Evolutionary conservation across 1,284 basidiomycete genomes (phyloP).

Genomic region (Ganoderma sinense): DNA sequence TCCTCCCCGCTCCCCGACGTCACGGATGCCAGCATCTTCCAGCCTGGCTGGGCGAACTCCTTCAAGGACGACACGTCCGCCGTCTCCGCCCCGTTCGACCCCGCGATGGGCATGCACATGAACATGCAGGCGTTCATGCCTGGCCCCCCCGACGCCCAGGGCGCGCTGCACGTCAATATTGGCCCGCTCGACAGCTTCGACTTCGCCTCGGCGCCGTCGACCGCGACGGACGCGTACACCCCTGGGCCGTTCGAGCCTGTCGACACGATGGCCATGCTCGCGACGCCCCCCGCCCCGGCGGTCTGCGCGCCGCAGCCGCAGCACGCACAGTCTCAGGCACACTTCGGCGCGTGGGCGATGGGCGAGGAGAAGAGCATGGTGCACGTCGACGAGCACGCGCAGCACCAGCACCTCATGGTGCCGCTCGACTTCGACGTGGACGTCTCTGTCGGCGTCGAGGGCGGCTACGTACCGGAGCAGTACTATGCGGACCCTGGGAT

Average conservation of each 20-base stretch:
- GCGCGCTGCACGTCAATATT: slow-evolving; percentile 28
- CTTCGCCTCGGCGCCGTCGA: slow-evolving; percentile 25
- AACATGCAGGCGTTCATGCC: slow-evolving; percentile 34
- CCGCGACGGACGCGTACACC: slow-evolving; percentile 22
- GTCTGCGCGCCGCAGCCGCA: slow-evolving; percentile 28
- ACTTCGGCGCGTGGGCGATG: slow-evolving; percentile 20
- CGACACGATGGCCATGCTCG: slow-evolving; percentile 20
- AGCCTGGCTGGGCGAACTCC: slow-evolving; percentile 41
- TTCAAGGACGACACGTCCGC: slow-evolving; percentile 50
- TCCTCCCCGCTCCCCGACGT: slow-evolving; percentile 58
- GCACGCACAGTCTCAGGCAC: slow-evolving; percentile 23
- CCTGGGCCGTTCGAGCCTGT: slow-evolving; percentile 23
- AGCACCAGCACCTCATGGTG: slow-evolving; percentile 7
- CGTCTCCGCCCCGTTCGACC: slow-evolving; percentile 15
- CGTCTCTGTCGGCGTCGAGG: slow-evolving; percentile 18
- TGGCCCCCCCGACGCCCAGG: slow-evolving; percentile 36
- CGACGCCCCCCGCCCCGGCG: neutral
- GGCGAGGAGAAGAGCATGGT: slow-evolving; percentile 10
- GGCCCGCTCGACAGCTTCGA: slow-evolving; percentile 27
- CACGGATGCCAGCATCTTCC: slow-evolving; percentile 55
- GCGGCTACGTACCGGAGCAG: slow-evolving; percentile 11
- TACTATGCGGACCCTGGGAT: slow-evolving; percentile 17
- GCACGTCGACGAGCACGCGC: slow-evolving; percentile 14
- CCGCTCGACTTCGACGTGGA: slow-evolving; percentile 15
- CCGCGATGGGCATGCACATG: neutral